These are phyloP conservation scores for Fraxinus angustifolia DNA, from an alignment of 305 asterid genomes.

Conservation along the genomic window DNA sequence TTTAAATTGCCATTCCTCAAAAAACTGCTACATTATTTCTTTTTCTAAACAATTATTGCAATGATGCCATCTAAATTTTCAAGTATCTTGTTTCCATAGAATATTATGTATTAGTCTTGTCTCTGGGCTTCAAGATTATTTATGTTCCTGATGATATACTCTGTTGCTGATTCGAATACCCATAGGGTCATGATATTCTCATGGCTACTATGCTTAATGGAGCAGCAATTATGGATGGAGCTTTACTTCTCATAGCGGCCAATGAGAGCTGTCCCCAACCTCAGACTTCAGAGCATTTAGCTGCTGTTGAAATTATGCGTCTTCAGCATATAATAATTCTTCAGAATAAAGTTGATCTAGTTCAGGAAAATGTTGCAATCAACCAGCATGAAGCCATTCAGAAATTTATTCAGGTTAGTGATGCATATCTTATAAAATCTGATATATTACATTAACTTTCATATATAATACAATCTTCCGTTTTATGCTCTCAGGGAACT, in stretches of 20 bases:
- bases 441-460: background rate
- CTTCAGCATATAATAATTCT: slow-evolving; percentile 86
- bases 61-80: background rate
- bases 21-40: background rate
- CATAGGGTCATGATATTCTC: slow-evolving; percentile 95
- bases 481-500: slow-evolving; percentile 65
- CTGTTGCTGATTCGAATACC: slow-evolving; percentile 8
- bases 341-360: slow-evolving; percentile 94
- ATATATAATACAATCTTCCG: slow-evolving; percentile 1
- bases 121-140: background rate
- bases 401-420: slow-evolving; percentile 76
- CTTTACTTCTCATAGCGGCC: slow-evolving; percentile 93
- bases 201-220: slow-evolving; percentile 99
- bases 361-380: slow-evolving; percentile 92
- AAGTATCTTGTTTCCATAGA: background rate
- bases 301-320: slow-evolving; percentile 95
- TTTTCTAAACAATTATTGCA: background rate
- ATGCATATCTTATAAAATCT: slow-evolving; percentile 11
- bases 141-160: slow-evolving; percentile 12
- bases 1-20: slow-evolving; percentile 9
- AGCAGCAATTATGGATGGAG: slow-evolving; percentile 99
- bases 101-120: background rate
- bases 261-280: slow-evolving; percentile 99
- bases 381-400: slow-evolving; percentile 95
- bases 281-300: slow-evolving; percentile 94